Percentiles rank a stretch among this genome's conserved stretches.
Conservation (phyloP, 2,329 filamentous ascomycete species). For the Aspergillus quadrilineatus region DNA sequence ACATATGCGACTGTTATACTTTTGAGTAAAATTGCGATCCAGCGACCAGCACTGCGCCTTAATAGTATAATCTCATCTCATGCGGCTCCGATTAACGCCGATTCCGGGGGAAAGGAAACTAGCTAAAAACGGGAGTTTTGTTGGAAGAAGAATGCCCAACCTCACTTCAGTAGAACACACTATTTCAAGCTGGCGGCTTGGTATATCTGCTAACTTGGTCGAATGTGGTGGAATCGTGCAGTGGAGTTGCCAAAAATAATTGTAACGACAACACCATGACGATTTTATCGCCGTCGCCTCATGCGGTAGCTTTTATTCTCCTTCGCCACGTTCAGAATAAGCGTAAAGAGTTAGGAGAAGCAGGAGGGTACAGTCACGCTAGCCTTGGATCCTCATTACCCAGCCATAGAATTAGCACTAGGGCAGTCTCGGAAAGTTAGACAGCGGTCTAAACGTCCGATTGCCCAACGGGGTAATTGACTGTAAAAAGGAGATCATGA, state of each 20-base stretch:
- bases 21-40: neutral
- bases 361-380: neutral
- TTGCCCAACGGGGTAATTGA: neutral
- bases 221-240: neutral
- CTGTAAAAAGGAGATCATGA: neutral
- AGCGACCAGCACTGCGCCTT: neutral
- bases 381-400: neutral
- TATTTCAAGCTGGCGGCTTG: neutral
- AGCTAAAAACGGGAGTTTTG: neutral
- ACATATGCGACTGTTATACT: neutral
- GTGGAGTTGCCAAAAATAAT: neutral
- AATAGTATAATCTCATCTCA: neutral
- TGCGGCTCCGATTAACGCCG: neutral
- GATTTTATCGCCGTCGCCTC: neutral
- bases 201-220: neutral
- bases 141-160: neutral
- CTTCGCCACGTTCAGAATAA: neutral
- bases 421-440: neutral
- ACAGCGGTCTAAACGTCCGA: neutral
- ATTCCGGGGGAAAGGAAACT: slow-evolving; percentile 1
- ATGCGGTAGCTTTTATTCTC: neutral
- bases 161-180: neutral
- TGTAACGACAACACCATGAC: neutral
- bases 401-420: neutral
- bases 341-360: neutral